Percentiles rank a stretch among this genome's conserved stretches.
Conservation (phyloP, 2,329 filamentous ascomycete genomes). For the Rachicladosporium sp. region DNA sequence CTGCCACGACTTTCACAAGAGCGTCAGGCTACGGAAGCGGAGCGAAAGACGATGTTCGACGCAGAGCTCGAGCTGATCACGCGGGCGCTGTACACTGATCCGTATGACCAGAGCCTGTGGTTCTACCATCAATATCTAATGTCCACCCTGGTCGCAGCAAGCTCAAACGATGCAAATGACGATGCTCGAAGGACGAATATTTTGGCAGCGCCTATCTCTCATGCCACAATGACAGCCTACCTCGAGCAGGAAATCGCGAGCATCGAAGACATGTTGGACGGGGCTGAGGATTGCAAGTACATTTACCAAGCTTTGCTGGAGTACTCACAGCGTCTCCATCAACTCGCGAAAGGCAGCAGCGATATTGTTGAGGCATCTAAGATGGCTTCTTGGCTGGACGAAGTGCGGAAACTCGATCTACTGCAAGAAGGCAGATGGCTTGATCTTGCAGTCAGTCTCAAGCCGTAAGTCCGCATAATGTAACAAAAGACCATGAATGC, state of each 20-base stretch:
- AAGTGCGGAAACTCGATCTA: slow-evolving; percentile 59
- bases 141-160: slow-evolving; percentile 46
- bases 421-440: slow-evolving; percentile 63
- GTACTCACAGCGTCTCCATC: slow-evolving; percentile 53
- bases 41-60: slow-evolving; percentile 59
- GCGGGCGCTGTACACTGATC: slow-evolving; percentile 72
- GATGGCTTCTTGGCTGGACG: slow-evolving; percentile 44
- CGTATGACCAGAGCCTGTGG: slow-evolving; percentile 92
- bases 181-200: slow-evolving; percentile 33
- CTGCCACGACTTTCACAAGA: slow-evolving; percentile 66
- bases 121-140: slow-evolving; percentile 90
- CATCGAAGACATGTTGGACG: slow-evolving; percentile 52
- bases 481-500: background rate
- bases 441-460: slow-evolving; percentile 47
- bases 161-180: slow-evolving; percentile 25
- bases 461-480: slow-evolving; percentile 19
- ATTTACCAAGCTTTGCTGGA: slow-evolving; percentile 79
- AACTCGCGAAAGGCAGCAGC: slow-evolving; percentile 29
- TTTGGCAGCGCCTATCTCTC: slow-evolving; percentile 45
- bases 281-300: slow-evolving; percentile 67
- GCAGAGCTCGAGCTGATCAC: slow-evolving; percentile 65
- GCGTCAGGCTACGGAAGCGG: slow-evolving; percentile 48
- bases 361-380: slow-evolving; percentile 29
- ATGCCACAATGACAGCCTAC: slow-evolving; percentile 51
- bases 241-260: slow-evolving; percentile 60